Evolutionary conservation across 306 rosid species (phyloP), one percentile per base, ranked within the genome.

Genomic region (Acacia acuminata): DNA sequence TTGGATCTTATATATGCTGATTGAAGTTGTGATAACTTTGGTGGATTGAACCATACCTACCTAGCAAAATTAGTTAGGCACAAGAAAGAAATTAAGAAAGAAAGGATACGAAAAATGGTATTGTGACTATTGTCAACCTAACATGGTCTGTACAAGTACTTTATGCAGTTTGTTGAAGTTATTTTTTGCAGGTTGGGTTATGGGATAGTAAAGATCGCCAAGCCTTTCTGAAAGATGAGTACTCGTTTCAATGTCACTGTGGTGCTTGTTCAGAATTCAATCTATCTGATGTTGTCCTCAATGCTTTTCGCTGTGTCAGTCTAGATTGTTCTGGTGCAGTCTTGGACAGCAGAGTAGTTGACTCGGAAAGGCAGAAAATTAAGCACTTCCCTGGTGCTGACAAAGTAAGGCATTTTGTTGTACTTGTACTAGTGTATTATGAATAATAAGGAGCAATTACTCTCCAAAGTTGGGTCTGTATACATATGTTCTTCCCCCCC

Each of bases 201-300:
- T 94, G 90, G 96, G 94, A 87, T 82, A 89, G 90, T 75, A 88
- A 88, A 84, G 98, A 85, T 77, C 92, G 98, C 45, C 82, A 83
- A 53, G 83, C 78, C 78, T 90, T 90, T 85, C 96, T 94, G 34
- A 83, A 90, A 87, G 93, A 92, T 13, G 93, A 94, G 80, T 94
- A 92, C 64, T 76, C 84, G 3, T 94, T 94, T 83, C 87, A 25
- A 47, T 94, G 98, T 83, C 91, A 73, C 72, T 94, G 98, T 84
- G 77, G 87, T 74, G 94, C 90, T 78, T 94, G 98, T 86, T 85
- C 93, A 68, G 85, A 87, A 79, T 86, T 84, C 70, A 91, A 91
- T 83, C 77, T 88, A 19, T 81, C 98, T 19, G 97, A 94, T 84
- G 79, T 94, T 74, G 91, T 85, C 82, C 79, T 92, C 67, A 84